Percentiles rank a stretch among this genome's conserved stretches.
phyloP scores from a whole-genome alignment of 176 grass and related monocot genomes.

The Cenchrus purpureus region DNA sequence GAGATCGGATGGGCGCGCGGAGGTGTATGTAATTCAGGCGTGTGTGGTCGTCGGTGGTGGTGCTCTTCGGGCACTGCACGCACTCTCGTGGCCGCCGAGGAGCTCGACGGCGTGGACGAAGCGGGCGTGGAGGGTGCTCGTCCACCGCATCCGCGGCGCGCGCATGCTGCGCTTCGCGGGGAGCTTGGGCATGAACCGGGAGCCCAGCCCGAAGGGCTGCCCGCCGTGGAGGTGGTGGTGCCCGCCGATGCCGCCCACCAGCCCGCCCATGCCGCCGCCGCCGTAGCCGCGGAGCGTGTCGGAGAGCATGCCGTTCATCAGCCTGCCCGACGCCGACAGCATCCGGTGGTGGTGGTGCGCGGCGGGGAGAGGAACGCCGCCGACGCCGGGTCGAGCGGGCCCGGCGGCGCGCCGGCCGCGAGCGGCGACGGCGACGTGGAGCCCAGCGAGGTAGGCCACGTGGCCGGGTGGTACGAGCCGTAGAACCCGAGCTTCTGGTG shows the following conservation, averaged over 20 bases:
- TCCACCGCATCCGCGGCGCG: slow-evolving; percentile 94
- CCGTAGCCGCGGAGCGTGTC: slow-evolving; percentile 70
- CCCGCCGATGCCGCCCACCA: slow-evolving; percentile 38
- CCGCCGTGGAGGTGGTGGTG: slow-evolving; percentile 54
- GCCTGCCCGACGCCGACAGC: slow-evolving; percentile 61
- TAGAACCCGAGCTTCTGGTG: slow-evolving; percentile 56
- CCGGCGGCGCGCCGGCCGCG: slow-evolving; percentile 7
- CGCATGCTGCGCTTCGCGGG: slow-evolving; percentile 95
- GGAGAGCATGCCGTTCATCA: slow-evolving; percentile 85
- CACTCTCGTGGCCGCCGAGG: slow-evolving; percentile 98
- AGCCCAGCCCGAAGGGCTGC: slow-evolving; percentile 61
- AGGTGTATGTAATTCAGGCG: slow-evolving; percentile 20
- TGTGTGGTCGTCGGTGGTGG: no score
- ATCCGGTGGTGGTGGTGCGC: slow-evolving; percentile 79
- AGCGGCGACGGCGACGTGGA: slow-evolving; percentile 46
- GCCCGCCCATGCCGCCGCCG: not conserved
- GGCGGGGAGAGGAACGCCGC: slow-evolving; percentile 58
- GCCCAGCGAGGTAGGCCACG: slow-evolving; percentile 44
- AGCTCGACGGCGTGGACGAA: slow-evolving; percentile 97
- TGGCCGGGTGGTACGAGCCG: slow-evolving; percentile 42
- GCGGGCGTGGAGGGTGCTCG: slow-evolving; percentile 91
- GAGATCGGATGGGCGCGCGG: not conserved
- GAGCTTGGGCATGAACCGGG: slow-evolving; percentile 86
- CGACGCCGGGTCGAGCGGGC: slow-evolving; percentile 48
- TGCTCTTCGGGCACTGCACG: not conserved